These are phyloP conservation scores for Rhynchosporium graminicola DNA, from an alignment of 2,329 filamentous ascomycete species.

Conservation along the genomic window DNA sequence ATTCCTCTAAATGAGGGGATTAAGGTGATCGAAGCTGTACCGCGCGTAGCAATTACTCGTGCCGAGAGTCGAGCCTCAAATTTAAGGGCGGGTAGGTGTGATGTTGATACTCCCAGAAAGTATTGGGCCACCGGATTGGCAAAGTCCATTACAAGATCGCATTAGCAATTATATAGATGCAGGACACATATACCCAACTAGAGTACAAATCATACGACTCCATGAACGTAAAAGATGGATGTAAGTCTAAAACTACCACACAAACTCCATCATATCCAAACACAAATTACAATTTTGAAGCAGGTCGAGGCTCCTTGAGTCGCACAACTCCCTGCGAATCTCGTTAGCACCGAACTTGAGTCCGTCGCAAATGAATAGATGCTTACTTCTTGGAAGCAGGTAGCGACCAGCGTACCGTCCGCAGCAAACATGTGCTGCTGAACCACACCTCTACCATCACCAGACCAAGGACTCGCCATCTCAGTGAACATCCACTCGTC, in stretches of 20 bases:
- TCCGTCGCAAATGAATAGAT: not conserved
- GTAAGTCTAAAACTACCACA: not conserved
- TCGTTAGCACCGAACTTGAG: conserved; percentile 15
- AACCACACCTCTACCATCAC: conserved; percentile 75
- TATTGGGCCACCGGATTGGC: too few relatives aligned
- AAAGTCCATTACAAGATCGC: too few relatives aligned
- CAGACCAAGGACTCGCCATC: conserved; percentile 79
- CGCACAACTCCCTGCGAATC: conserved; percentile 37
- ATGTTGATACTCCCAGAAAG: too few relatives aligned
- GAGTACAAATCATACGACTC: not conserved
- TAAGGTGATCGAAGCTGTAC: too few relatives aligned
- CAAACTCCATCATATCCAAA: not conserved
- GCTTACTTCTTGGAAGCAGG: conserved; percentile 72
- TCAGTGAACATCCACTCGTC: conserved; percentile 80
- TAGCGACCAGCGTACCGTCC: conserved; percentile 74
- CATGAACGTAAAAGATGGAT: not conserved
- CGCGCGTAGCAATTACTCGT: too few relatives aligned
- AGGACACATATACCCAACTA: too few relatives aligned
- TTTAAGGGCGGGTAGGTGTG: too few relatives aligned
- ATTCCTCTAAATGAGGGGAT: too few relatives aligned
- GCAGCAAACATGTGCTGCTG: conserved; percentile 71
- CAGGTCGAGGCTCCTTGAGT: conserved; percentile 31
- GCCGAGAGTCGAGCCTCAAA: too few relatives aligned
- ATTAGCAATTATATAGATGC: too few relatives aligned
- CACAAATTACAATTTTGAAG: conserved; percentile 28